Base-by-base conservation (phyloP, 2,329 filamentous ascomycete species). In the Anisogramma anomala region DNA sequence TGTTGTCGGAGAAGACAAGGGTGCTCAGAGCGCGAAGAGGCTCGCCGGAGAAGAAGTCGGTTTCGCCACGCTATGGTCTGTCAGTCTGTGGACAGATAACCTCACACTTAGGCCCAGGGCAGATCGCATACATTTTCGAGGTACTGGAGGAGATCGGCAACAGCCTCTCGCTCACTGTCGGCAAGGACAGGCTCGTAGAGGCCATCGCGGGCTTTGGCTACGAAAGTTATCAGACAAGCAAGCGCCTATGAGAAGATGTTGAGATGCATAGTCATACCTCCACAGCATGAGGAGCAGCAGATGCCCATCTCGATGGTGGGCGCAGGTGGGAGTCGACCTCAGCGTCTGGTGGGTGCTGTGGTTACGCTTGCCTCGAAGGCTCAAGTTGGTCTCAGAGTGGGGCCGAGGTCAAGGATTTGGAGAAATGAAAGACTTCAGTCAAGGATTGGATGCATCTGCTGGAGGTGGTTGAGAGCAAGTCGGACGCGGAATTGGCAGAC, bases 31-130 rank as follows among this genome's bases (percentile, higher is more conserved):
- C 89, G 63, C 84, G 83, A 43, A 98, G 77, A 33, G 91, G 91
- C 58, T 95, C 88, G 63, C 91, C 91, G 27, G 84, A 82, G 66
- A 98, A 98, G 76, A 98, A 98, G 63, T 98, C 89, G 55, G 88
- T 96, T 62, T 98, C 91, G 58, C 81, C 83, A 58, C 91, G 82
- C 91, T 95, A 60, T 46, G 45, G 36, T 36, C 31, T 41, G 53
- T 65, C 57, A 68, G 58, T 39, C 11, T 4, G 11, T 31, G 18
- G 14, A 45, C n/a, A n/a, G n/a, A n/a, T n/a, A n/a, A 30, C 18
- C 13, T 10, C 13, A 18, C 36, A 4, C 17, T 9, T 27, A 11
- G 25, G 5, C 37, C 26, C 9, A 11, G 13, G 35, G 33, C 39
- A 41, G 8, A 22, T 23, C 20, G 67, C 76, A 50, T 69, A 96